Conservation (phyloP, 139 green algal species). For the Zygnema circumcarinatum region DNA sequence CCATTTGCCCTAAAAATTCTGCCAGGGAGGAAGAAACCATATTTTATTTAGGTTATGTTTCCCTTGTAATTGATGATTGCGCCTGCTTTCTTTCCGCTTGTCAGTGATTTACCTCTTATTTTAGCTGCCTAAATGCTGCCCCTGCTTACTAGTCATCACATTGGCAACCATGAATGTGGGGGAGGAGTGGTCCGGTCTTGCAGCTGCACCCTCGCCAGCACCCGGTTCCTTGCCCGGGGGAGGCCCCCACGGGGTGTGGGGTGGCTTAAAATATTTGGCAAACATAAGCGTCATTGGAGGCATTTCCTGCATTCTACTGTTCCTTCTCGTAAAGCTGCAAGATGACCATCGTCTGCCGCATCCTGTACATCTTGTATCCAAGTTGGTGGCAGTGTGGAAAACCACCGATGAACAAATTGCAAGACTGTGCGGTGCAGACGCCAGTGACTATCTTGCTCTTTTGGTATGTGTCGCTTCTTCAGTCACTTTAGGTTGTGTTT, state of each 20-base stretch:
- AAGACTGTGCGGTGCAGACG: constrained; percentile 44
- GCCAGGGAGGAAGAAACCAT: too few species aligned
- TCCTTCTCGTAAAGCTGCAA: constrained; percentile 47
- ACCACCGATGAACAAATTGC: constrained; percentile 49
- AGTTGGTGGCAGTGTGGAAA: constrained; percentile 46
- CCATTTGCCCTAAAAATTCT: too few species aligned
- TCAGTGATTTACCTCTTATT: too few species aligned
- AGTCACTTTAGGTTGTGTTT: too few species aligned
- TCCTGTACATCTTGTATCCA: constrained; percentile 21
- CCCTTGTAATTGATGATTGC: too few species aligned
- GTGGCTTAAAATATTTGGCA: constrained; percentile 19
- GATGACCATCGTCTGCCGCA: constrained; percentile 38
- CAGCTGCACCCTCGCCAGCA: neutral
- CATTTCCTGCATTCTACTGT: constrained; percentile 42
- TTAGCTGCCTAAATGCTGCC: neutral
- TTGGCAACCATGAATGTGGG: neutral
- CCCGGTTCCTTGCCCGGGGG: neutral
- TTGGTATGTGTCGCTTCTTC: neutral
- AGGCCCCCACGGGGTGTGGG: neutral
- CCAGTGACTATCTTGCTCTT: constrained; percentile 49
- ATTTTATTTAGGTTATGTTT: too few species aligned
- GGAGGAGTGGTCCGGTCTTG: neutral
- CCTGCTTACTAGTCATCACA: neutral
- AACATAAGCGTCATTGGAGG: constrained; percentile 43
- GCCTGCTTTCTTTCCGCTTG: too few species aligned